A percentile compares a stretch with the other conserved stretches of the same genome.
Conservation (phyloP, 164 flowering plant species). For the Liquidambar formosana region DNA sequence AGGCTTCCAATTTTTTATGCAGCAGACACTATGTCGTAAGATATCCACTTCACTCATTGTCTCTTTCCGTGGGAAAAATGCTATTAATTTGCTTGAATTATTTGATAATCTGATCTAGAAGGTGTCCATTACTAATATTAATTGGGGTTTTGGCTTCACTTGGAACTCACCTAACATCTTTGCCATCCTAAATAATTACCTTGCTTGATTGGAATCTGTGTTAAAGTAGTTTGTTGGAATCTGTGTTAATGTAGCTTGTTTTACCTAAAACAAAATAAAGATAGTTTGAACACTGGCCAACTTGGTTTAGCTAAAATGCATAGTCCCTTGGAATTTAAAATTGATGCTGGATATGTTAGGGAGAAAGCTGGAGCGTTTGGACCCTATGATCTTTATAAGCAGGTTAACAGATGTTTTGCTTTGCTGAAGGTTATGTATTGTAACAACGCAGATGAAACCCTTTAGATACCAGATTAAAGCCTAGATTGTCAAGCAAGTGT, state of each 20-base stretch:
- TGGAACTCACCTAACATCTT: not conserved
- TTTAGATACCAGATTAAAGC: not conserved
- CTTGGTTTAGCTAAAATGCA: too few species aligned
- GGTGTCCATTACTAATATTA: too few species aligned
- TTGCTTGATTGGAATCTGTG: not conserved
- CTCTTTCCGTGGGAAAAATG: not conserved
- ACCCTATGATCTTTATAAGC: too few species aligned
- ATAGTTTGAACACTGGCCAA: too few species aligned
- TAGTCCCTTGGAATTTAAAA: too few species aligned
- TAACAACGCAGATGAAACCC: too few species aligned
- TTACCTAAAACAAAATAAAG: too few species aligned
- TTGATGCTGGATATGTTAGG: too few species aligned
- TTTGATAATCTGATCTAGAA: too few species aligned
- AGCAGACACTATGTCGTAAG: conserved; percentile 84
- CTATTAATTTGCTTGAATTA: not conserved
- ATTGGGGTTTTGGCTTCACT: not conserved
- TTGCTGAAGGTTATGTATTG: too few species aligned
- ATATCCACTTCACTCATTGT: not conserved
- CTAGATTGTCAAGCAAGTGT: not conserved
- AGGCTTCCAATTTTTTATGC: conserved; percentile 80
- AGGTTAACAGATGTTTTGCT: too few species aligned
- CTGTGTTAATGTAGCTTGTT: not conserved
- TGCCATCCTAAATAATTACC: not conserved
- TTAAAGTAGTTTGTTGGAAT: not conserved
- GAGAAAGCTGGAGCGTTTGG: too few species aligned